These are phyloP conservation scores for Podospora didyma DNA, from an alignment of 495 filamentous ascomycete genomes.

Conservation along the genomic window DNA sequence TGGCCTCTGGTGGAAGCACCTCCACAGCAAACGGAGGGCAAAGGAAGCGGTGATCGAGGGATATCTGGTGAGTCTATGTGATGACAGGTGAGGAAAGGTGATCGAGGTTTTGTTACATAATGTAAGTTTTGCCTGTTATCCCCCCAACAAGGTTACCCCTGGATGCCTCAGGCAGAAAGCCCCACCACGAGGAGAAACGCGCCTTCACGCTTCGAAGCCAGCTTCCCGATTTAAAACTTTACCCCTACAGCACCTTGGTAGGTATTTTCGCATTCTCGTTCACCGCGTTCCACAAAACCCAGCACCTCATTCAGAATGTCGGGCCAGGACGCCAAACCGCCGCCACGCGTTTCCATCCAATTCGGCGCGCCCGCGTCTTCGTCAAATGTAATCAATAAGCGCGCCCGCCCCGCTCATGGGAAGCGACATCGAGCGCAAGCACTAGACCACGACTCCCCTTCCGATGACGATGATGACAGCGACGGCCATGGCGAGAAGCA, in stretches of 20 bases:
- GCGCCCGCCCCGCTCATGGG: conserved; percentile 28
- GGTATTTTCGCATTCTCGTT: not conserved
- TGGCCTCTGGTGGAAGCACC: not conserved
- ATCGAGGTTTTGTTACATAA: not conserved
- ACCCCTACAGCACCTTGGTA: no score
- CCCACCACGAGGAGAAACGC: not conserved
- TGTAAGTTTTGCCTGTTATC: not conserved
- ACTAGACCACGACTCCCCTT: conserved; percentile 27
- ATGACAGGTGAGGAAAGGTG: not conserved
- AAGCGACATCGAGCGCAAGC: conserved; percentile 37
- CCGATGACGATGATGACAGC: conserved; percentile 20
- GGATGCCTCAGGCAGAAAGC: not conserved
- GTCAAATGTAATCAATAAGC: conserved; percentile 20
- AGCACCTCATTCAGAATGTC: conserved; percentile 13
- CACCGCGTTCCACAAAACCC: not conserved
- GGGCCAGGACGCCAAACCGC: conserved; percentile 14
- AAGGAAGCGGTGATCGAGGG: not conserved
- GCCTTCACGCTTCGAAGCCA: no score
- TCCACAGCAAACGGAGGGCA: not conserved
- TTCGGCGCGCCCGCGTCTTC: conserved; percentile 26
- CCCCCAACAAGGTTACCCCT: not conserved
- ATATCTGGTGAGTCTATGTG: not conserved
- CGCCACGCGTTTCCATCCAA: conserved; percentile 36
- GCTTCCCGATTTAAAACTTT: no score
- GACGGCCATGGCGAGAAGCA: not conserved